A percentile compares a stretch with the other conserved stretches of the same genome.
These are phyloP conservation scores for Ilyonectria sp. DNA, from an alignment of 2,329 filamentous ascomycete genomes.

Conservation along the genomic window DNA sequence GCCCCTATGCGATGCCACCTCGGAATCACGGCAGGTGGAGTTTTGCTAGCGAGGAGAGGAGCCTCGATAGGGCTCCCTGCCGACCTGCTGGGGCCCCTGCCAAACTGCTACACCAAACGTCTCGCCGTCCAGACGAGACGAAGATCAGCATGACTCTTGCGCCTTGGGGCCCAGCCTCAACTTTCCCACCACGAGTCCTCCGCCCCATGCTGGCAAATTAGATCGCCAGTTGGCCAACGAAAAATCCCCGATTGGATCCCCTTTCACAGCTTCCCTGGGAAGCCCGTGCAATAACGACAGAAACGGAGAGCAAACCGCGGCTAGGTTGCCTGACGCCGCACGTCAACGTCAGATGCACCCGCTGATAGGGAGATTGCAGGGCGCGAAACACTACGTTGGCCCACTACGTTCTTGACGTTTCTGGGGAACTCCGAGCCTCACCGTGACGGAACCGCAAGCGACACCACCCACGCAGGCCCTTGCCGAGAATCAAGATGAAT, in stretches of 20 bases:
- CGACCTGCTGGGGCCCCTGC: background rate
- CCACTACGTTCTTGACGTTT: constrained; percentile 14
- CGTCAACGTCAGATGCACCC: background rate
- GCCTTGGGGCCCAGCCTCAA: constrained; percentile 12
- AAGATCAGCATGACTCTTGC: constrained; percentile 22
- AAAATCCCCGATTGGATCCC: constrained; percentile 16
- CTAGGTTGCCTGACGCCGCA: constrained; percentile 10
- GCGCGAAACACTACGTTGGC: constrained; percentile 16
- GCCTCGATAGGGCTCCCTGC: background rate
- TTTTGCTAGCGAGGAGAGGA: background rate
- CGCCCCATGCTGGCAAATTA: constrained; percentile 2
- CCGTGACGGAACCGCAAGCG: constrained; percentile 10
- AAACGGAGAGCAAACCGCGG: background rate
- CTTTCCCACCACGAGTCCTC: background rate
- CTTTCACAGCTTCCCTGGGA: background rate
- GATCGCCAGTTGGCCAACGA: background rate
- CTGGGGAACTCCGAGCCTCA: constrained; percentile 20
- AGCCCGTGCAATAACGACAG: background rate
- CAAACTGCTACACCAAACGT: constrained; percentile 30
- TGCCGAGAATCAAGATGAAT: constrained; percentile 13
- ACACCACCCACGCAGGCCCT: background rate
- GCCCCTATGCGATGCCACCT: background rate
- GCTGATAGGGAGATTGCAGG: constrained; percentile 24
- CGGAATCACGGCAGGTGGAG: background rate
- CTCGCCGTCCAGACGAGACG: constrained; percentile 26